Conservation (phyloP, 2,329 filamentous ascomycete species). For the Aspergillus eucalypticola region DNA sequence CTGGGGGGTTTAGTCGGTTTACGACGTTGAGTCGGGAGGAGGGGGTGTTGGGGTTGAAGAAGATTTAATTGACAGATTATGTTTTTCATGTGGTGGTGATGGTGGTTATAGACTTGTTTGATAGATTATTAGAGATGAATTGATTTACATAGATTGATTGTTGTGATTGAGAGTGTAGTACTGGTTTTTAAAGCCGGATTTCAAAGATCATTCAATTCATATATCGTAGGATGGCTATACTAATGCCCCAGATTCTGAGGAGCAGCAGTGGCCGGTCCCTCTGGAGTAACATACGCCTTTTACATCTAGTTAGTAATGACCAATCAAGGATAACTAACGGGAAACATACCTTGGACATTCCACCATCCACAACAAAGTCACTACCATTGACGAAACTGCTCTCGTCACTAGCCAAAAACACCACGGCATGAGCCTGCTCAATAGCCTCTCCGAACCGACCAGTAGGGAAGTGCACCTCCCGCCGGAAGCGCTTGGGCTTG, state of each 20-base stretch:
- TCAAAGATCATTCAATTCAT: too few species aligned
- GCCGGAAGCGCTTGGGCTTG: conserved; percentile 72
- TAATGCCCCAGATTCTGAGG: conserved; percentile 52
- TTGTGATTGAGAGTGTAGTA: too few species aligned
- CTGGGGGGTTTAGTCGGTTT: conserved; percentile 34
- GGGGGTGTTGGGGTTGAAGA: not conserved
- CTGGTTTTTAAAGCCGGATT: too few species aligned
- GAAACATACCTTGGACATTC: conserved; percentile 72
- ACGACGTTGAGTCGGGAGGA: conserved; percentile 32
- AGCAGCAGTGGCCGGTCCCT: conserved; percentile 56
- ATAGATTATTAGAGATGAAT: too few species aligned
- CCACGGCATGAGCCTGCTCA: conserved; percentile 84
- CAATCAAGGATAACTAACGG: not conserved
- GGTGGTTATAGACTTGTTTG: too few species aligned
- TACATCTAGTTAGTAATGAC: conserved; percentile 9
- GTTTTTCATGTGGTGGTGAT: too few species aligned
- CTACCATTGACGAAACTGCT: conserved; percentile 85
- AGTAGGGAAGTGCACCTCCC: conserved; percentile 85
- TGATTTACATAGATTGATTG: too few species aligned
- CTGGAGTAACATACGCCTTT: conserved; percentile 70
- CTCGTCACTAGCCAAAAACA: conserved; percentile 86
- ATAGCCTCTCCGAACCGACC: conserved; percentile 88
- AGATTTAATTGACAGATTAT: too few species aligned
- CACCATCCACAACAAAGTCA: conserved; percentile 94
- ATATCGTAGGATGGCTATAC: not conserved